These are phyloP conservation scores for Vitis hybrid DNA, from an alignment of 177 flowering plant genomes.

Conservation along the genomic window DNA sequence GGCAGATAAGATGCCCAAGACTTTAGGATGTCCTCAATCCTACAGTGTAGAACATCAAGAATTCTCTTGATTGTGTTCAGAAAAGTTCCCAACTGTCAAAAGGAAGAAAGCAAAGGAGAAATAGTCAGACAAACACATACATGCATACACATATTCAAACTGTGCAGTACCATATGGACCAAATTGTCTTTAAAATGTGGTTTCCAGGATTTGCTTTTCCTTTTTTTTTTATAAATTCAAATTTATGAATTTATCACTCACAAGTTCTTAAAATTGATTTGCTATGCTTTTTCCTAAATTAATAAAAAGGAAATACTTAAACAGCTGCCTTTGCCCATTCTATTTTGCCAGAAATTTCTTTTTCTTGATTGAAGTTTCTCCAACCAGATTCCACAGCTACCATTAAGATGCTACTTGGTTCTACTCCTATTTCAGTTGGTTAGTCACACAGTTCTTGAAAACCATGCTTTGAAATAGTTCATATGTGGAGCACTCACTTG, in stretches of 20 bases:
- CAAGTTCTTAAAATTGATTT: background rate
- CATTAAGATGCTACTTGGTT: background rate
- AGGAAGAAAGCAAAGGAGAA: background rate
- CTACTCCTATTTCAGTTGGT: background rate
- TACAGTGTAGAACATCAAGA: slow-evolving; percentile 77
- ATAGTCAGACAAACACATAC: background rate
- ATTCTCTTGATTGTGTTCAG: slow-evolving; percentile 86
- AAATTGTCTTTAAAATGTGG: background rate
- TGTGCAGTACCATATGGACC: background rate
- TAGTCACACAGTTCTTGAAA: too few relatives aligned
- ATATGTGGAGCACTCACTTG: slow-evolving; percentile 47
- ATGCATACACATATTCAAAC: background rate
- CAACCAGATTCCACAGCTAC: too few relatives aligned
- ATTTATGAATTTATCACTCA: background rate
- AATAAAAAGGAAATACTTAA: background rate
- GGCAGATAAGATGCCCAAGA: slow-evolving; percentile 87
- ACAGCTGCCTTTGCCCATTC: background rate
- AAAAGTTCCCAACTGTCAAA: slow-evolving; percentile 74
- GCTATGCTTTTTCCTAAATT: background rate
- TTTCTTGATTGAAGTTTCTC: too few relatives aligned
- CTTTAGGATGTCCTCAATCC: slow-evolving; percentile 72
- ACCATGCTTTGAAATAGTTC: background rate
- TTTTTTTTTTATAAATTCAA: background rate
- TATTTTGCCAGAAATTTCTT: background rate
- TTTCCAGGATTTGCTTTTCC: too few relatives aligned